Conservation (phyloP, 2,329 filamentous ascomycete genomes). For the Fusarium pseudograminearum region DNA sequence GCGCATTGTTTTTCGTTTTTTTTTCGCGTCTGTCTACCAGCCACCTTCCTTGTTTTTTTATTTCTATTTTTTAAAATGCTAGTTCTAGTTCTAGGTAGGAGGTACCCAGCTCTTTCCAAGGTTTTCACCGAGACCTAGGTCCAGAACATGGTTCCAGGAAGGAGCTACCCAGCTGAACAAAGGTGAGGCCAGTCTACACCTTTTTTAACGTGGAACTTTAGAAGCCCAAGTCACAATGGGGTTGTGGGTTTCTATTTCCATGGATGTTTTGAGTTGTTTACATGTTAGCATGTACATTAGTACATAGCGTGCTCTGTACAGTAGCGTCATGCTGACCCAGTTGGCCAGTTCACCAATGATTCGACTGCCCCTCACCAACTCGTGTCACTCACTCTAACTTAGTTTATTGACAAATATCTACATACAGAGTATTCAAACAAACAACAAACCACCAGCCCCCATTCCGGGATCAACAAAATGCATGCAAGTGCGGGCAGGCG, state of each 20-base stretch:
- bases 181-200: slow-evolving; percentile 18
- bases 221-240: neutral
- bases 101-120: neutral
- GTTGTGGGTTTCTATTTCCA: slow-evolving; percentile 3
- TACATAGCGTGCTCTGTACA: neutral
- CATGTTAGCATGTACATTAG: neutral
- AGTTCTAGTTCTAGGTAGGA: neutral
- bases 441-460: slow-evolving; percentile 14
- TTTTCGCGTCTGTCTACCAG: slow-evolving; percentile 26
- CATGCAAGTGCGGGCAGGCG: slow-evolving; percentile 28
- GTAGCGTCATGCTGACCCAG: slow-evolving; percentile 39
- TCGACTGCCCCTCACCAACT: slow-evolving; percentile 24
- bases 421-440: slow-evolving; percentile 13
- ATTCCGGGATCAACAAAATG: slow-evolving; percentile 19
- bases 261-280: slow-evolving; percentile 30
- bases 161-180: slow-evolving; percentile 9
- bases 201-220: neutral
- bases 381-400: neutral
- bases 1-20: slow-evolving; percentile 27
- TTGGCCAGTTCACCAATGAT: slow-evolving; percentile 20
- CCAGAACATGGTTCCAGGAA: neutral
- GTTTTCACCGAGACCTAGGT: slow-evolving; percentile 3
- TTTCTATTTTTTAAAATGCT: neutral
- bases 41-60: slow-evolving; percentile 19
- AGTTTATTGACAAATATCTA: neutral